phyloP scores from a whole-genome alignment of 2,329 filamentous ascomycete genomes.

The Xylariaceae sp. region DNA sequence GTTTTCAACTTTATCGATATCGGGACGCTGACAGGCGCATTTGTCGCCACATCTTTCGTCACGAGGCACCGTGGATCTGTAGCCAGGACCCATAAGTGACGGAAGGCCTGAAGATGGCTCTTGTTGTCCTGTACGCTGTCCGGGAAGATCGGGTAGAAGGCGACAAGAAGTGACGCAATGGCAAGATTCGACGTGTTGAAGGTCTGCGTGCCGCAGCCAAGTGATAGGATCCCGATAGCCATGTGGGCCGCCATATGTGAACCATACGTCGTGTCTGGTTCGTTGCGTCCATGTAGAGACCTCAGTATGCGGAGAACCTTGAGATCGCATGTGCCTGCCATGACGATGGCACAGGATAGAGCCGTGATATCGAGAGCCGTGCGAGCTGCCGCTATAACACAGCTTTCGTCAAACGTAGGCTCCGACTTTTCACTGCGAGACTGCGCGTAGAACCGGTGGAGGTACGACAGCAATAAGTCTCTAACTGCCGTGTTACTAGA shows the following conservation, averaged over 20 bases:
- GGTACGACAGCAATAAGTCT: conserved; percentile 75
- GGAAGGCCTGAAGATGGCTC: conserved; percentile 90
- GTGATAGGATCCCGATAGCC: conserved; percentile 83
- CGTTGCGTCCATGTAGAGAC: conserved; percentile 79
- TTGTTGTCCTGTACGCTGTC: conserved; percentile 87
- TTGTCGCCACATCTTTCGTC: conserved; percentile 78
- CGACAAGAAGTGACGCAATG: conserved; percentile 76
- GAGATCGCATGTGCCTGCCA: conserved; percentile 93
- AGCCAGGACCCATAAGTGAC: conserved; percentile 95
- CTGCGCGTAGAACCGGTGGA: conserved; percentile 81
- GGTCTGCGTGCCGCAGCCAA: conserved; percentile 88
- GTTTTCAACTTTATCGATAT: conserved; percentile 58
- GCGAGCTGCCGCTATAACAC: conserved; percentile 74
- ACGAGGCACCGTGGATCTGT: conserved; percentile 85
- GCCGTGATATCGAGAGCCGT: conserved; percentile 89
- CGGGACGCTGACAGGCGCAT: conserved; percentile 69
- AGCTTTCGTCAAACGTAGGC: conserved; percentile 70
- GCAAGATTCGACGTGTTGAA: conserved; percentile 85
- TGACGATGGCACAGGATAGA: conserved; percentile 77
- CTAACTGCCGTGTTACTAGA: conserved; percentile 65
- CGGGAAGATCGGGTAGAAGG: conserved; percentile 93
- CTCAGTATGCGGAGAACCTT: conserved; percentile 78
- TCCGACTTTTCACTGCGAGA: conserved; percentile 40
- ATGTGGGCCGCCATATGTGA: conserved; percentile 91
- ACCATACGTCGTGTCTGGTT: conserved; percentile 80